Percentiles rank a stretch among this genome's conserved stretches.
Conservation (phyloP, 768 basidiomycete genomes). For the Naematelia aurantialba region DNA sequence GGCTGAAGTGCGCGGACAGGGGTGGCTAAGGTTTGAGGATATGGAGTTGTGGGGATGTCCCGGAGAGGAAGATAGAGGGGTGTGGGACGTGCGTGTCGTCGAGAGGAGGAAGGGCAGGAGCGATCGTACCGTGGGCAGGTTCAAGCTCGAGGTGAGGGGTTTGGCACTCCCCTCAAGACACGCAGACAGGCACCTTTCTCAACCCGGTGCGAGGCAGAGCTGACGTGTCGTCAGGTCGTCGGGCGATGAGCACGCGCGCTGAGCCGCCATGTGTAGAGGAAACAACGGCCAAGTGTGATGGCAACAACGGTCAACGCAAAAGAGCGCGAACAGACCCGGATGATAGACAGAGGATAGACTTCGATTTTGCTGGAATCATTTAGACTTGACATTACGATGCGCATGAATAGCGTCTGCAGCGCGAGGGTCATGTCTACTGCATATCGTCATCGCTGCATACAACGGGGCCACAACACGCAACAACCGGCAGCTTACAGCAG, state of each 20-base stretch:
- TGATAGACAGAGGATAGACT: not conserved
- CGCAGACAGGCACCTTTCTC: not conserved
- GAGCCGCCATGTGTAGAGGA: too few relatives aligned
- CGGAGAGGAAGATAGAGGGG: constrained; percentile 26
- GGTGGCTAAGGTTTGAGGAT: constrained; percentile 45
- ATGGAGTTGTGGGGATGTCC: constrained; percentile 49
- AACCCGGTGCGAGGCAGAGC: too few relatives aligned
- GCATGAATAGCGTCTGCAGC: too few relatives aligned
- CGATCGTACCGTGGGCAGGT: constrained; percentile 32
- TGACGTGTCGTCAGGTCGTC: constrained; percentile 18
- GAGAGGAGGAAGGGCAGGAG: constrained; percentile 20
- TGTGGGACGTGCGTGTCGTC: constrained; percentile 30
- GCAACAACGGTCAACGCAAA: too few relatives aligned
- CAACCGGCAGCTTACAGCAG: too few relatives aligned
- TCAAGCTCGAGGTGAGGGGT: constrained; percentile 33
- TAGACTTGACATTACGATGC: too few relatives aligned
- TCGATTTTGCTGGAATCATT: constrained; percentile 4
- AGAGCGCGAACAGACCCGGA: too few relatives aligned
- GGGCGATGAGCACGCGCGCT: too few relatives aligned
- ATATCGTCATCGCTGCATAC: too few relatives aligned
- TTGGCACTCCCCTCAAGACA: not conserved
- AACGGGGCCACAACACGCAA: too few relatives aligned
- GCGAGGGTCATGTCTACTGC: too few relatives aligned
- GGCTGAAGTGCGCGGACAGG: constrained; percentile 20
- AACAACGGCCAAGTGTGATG: too few relatives aligned